Base-by-base conservation (phyloP, 2,329 filamentous ascomycete species). In the Lanzia echinophila region DNA sequence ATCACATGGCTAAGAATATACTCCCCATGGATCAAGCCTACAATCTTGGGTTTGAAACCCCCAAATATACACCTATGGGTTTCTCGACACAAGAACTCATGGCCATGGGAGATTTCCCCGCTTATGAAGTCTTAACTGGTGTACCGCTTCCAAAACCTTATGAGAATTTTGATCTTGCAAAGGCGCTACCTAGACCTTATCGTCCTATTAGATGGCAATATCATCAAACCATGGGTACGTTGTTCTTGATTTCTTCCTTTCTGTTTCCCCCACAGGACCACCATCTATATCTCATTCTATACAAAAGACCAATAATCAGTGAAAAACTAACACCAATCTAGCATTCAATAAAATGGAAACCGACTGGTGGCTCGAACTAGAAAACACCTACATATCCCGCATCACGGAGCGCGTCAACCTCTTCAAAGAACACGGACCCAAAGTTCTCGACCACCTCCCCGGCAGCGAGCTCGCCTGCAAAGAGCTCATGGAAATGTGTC, bases 351-450 rank as follows among this genome's bases (percentile, higher is more conserved):
- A 89, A 62, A 72, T 94, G 68, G 87, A 95, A 58, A 73, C 83
- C 0, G 84, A 95, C 66, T 95, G 86, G 81, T 95, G 90, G 90
- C 74, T 95, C n/a, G 90, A 95, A 70, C 76, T 95, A 2, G 88
- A 94, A 61, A 84, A 75, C 47, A 87, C 81, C 3, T 95, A 95
- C 67, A 72, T 71, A 44, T 63, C 75, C 1, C 81, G 86, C 20
- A 84, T 95, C 59, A 75, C 76, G 5, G 82, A 91, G 65, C 85
- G 90, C 17, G 78, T 83, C 63, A 72, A 70, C 0, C 75, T 95
- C 0, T 86, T 83, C 64, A 72, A 71, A 11, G 72, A 83, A 55
- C 75, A 92, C 59, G 82, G 86, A 2, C 74, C 75, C 10, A 70
- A 73, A 3, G 82, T 95, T 1, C 75, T 94, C 1, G 78, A 86